A percentile compares a stretch with the other conserved stretches of the same genome.
phyloP scores from a whole-genome alignment of 352 stramenopile genomes.

The Globisporangium irregulare region DNA sequence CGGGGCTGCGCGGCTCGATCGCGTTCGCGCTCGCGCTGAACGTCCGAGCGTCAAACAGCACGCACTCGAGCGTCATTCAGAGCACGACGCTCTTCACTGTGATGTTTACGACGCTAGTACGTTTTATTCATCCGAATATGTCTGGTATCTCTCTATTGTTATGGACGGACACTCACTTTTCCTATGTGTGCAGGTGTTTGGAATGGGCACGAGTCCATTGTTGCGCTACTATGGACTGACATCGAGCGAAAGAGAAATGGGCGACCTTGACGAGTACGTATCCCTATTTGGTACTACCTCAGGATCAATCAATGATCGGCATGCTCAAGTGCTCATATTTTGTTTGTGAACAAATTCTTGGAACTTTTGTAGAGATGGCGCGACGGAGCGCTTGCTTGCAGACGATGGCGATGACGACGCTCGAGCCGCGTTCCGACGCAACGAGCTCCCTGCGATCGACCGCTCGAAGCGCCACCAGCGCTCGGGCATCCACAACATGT shows the following conservation, averaged over 20 bases:
- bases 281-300: not conserved
- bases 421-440: conserved; percentile 26
- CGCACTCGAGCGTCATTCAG: conserved; percentile 67
- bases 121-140: not conserved
- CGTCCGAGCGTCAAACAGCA: conserved; percentile 51
- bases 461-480: conserved; percentile 29
- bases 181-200: conserved; percentile 46
- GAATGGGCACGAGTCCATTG: conserved; percentile 68
- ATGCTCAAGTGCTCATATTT: not conserved
- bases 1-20: conserved; percentile 90
- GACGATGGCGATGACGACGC: conserved; percentile 33
- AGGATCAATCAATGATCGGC: not conserved
- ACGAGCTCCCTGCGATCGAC: conserved; percentile 25
- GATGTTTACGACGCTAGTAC: conserved; percentile 78
- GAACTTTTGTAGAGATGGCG: conserved; percentile 29
- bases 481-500: conserved; percentile 55
- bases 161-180: not conserved
- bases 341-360: not conserved
- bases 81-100: conserved; percentile 79
- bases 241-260: conserved; percentile 32
- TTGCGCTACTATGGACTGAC: conserved; percentile 57
- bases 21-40: conserved; percentile 87
- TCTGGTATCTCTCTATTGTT: not conserved
- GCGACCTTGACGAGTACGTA: conserved; percentile 52
- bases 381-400: conserved; percentile 50